phyloP scores from a whole-genome alignment of 345 rosid species.

The Linum lewisii region DNA sequence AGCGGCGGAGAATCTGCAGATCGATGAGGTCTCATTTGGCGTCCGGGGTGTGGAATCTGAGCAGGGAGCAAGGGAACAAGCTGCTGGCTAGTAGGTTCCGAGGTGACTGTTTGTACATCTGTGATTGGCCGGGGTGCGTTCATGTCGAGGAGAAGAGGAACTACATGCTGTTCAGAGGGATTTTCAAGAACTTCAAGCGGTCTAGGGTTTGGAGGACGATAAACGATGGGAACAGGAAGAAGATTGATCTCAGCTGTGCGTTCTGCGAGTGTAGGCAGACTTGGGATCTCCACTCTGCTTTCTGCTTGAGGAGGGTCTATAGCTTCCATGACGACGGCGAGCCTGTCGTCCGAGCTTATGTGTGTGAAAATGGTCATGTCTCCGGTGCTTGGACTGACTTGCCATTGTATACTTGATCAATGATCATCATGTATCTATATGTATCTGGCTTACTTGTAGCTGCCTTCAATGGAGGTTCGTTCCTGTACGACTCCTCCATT shows the following conservation, averaged over 20 bases:
- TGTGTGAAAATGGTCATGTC: slow-evolving; percentile 93
- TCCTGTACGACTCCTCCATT: neutral
- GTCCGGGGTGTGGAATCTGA: slow-evolving; percentile 58
- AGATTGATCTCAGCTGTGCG: slow-evolving; percentile 59
- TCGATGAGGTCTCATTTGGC: slow-evolving; percentile 63
- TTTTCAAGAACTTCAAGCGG: slow-evolving; percentile 77
- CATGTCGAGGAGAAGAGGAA: slow-evolving; percentile 75
- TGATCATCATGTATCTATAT: neutral
- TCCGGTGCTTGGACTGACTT: slow-evolving; percentile 90
- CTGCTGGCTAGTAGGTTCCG: slow-evolving; percentile 84
- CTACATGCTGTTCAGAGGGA: slow-evolving; percentile 84
- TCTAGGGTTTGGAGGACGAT: slow-evolving; percentile 87
- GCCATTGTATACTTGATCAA: slow-evolving; percentile 52
- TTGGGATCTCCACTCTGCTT: slow-evolving; percentile 87
- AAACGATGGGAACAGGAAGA: slow-evolving; percentile 55
- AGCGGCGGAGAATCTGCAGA: slow-evolving; percentile 42
- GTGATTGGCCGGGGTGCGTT: slow-evolving; percentile 90
- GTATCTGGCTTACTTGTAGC: neutral
- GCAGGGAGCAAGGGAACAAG: slow-evolving; percentile 85
- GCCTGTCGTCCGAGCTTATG: slow-evolving; percentile 91
- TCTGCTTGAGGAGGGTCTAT: slow-evolving; percentile 66
- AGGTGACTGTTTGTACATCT: slow-evolving; percentile 69
- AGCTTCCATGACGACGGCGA: slow-evolving; percentile 93
- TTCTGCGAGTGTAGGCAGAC: slow-evolving; percentile 65
- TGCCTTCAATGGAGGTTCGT: neutral